phyloP scores from a whole-genome alignment of 2,329 filamentous ascomycete genomes.

The Hymenoscyphus infarciens region DNA sequence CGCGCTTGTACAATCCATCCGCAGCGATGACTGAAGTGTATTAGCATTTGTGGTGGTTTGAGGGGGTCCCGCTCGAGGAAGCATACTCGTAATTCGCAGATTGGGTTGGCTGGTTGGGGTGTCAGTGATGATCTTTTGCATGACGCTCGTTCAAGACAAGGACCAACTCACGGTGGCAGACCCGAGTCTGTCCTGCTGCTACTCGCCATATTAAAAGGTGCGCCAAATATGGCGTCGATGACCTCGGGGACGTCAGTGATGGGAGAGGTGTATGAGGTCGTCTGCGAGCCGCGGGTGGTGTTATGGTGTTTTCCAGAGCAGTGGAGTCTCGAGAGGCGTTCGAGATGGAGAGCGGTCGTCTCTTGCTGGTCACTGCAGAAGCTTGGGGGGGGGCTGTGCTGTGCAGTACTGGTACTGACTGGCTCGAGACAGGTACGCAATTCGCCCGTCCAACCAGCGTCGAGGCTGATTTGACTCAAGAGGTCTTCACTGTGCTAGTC shows the following conservation, averaged over 20 bases:
- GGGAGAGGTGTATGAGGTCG: slow-evolving; percentile 13
- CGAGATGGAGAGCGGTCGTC: slow-evolving; percentile 16
- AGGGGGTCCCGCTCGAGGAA: background rate
- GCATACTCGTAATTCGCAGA: slow-evolving; percentile 85
- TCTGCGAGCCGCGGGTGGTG: slow-evolving; percentile 13
- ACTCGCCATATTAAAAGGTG: slow-evolving; percentile 42
- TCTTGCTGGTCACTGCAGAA: slow-evolving; percentile 11
- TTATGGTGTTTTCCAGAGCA: slow-evolving; percentile 14
- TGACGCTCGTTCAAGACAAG: slow-evolving; percentile 9
- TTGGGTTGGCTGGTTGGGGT: slow-evolving; percentile 65
- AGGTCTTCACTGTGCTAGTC: slow-evolving; percentile 11
- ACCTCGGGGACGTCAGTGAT: slow-evolving; percentile 34
- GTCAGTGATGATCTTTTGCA: slow-evolving; percentile 26
- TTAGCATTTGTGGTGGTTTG: slow-evolving; percentile 36
- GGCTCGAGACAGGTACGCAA: too few species aligned
- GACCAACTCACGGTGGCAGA: slow-evolving; percentile 56
- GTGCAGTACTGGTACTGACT: too few species aligned
- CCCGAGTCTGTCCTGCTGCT: slow-evolving; percentile 54
- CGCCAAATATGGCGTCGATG: slow-evolving; percentile 32
- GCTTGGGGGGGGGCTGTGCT: slow-evolving; percentile 28
- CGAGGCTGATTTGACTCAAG: slow-evolving; percentile 19
- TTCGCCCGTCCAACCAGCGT: slow-evolving; percentile 23
- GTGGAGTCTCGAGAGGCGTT: slow-evolving; percentile 13
- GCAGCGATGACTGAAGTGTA: slow-evolving; percentile 81
- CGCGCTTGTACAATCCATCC: slow-evolving; percentile 96